Evolutionary conservation across 2,329 filamentous ascomycete species (phyloP).

Genomic region (Nemania sp.): DNA sequence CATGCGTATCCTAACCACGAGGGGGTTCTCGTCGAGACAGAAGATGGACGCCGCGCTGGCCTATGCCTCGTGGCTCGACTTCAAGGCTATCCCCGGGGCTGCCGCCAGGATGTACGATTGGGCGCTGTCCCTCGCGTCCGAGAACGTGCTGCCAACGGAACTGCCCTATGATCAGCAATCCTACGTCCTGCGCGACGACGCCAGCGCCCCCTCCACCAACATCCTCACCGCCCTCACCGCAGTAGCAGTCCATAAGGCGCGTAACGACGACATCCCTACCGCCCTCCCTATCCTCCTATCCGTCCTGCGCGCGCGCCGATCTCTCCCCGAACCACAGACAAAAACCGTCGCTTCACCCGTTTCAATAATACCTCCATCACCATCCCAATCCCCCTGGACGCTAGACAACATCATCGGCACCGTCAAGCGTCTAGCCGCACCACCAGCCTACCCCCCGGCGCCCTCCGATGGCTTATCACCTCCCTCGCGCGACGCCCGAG

Average conservation of each 20-base stretch:
- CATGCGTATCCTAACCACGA: conserved; percentile 81
- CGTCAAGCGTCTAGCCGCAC: conserved; percentile 53
- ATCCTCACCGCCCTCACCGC: conserved; percentile 80
- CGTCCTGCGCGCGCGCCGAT: conserved; percentile 81
- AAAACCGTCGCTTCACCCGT: conserved; percentile 22
- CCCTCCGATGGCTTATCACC: conserved; percentile 77
- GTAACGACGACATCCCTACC: conserved; percentile 71
- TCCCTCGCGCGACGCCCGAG: conserved; percentile 71
- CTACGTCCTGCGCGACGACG: conserved; percentile 71
- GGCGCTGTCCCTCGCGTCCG: conserved; percentile 79
- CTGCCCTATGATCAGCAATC: conserved; percentile 71
- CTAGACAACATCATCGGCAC: conserved; percentile 46
- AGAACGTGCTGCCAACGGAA: conserved; percentile 52
- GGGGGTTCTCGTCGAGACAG: conserved; percentile 82
- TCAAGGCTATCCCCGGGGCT: conserved; percentile 73
- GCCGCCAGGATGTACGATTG: conserved; percentile 80
- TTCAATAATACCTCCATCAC: neutral
- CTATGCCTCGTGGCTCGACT: conserved; percentile 88
- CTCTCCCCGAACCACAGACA: conserved; percentile 53
- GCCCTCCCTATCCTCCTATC: conserved; percentile 90
- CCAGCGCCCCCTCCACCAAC: conserved; percentile 74
- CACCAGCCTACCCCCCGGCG: conserved; percentile 76
- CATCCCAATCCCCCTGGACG: conserved; percentile 40
- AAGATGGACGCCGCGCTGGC: conserved; percentile 83
- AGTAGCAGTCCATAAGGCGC: conserved; percentile 81